A percentile compares a stretch with the other conserved stretches of the same genome.
These are phyloP conservation scores for Rhizopogon vulgaris DNA, from an alignment of 768 basidiomycete species.

Conservation along the genomic window DNA sequence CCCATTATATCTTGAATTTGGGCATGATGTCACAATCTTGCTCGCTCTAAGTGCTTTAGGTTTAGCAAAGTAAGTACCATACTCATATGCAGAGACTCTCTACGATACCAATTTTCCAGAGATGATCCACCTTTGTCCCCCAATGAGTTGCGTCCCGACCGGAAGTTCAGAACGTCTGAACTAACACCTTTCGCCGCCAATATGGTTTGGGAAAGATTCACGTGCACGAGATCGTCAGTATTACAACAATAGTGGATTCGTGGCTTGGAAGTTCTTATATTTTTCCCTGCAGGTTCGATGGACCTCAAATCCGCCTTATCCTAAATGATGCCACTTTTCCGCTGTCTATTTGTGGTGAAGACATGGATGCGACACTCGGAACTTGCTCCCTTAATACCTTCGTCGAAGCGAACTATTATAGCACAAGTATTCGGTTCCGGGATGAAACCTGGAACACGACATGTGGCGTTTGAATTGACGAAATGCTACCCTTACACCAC, in stretches of 20 bases:
- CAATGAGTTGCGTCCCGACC: constrained; percentile 18
- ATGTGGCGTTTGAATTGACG: constrained; percentile 18
- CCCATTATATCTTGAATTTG: constrained; percentile 30
- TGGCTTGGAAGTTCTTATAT: background rate
- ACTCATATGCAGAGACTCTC: background rate
- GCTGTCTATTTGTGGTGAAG: constrained; percentile 27
- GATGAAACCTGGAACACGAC: constrained; percentile 31
- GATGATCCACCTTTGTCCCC: constrained; percentile 26
- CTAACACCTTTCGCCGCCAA: constrained; percentile 39
- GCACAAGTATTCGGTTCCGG: constrained; percentile 22
- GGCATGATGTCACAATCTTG: constrained; percentile 33
- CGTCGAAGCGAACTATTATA: constrained; percentile 21
- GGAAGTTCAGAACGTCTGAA: constrained; percentile 32
- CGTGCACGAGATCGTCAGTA: constrained; percentile 28
- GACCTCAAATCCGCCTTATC: constrained; percentile 35
- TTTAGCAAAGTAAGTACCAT: constrained; percentile 19
- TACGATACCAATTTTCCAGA: constrained; percentile 13
- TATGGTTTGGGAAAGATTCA: constrained; percentile 39
- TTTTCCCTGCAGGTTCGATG: constrained; percentile 17
- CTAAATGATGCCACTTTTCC: constrained; percentile 37
- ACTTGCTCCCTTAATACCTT: constrained; percentile 34
- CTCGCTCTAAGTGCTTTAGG: constrained; percentile 29
- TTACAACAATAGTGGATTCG: background rate
- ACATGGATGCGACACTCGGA: constrained; percentile 26
- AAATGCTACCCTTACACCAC: background rate